phyloP scores from a whole-genome alignment of 345 rosid species.

The Citrus trifoliata region DNA sequence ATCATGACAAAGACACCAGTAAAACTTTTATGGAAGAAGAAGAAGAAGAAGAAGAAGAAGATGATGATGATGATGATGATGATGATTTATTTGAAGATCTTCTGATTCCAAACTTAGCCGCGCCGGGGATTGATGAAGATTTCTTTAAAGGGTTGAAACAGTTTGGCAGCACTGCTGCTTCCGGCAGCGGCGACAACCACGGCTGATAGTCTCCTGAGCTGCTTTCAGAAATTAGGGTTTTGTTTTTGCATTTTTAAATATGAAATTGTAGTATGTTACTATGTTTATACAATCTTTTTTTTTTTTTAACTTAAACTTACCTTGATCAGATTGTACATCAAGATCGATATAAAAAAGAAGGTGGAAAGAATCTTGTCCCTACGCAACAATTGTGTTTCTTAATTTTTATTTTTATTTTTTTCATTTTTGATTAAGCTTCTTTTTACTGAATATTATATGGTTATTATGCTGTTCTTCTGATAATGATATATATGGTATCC shows the following conservation, averaged over 20 bases:
- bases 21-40: not conserved
- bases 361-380: constrained; percentile 22
- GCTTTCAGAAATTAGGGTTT: not conserved
- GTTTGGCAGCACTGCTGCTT: constrained; percentile 11
- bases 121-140: constrained; percentile 48
- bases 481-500: not conserved
- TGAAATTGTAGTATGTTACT: not conserved
- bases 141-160: constrained; percentile 33
- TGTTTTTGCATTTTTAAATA: not conserved
- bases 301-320: not conserved
- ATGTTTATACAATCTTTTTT: not conserved
- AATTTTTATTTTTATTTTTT: not conserved
- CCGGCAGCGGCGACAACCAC: constrained; percentile 18
- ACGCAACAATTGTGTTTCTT: not conserved
- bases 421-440: not conserved
- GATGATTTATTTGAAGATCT: constrained; percentile 32
- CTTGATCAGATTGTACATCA: not conserved
- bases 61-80: constrained; percentile 27
- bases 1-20: not conserved
- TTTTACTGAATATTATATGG: not conserved
- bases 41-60: constrained; percentile 26
- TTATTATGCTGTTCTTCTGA: not conserved
- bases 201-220: constrained; percentile 5
- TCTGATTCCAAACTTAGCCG: constrained; percentile 52
- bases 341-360: constrained; percentile 14